Evolutionary conservation across 148 eudicot species (phyloP), one percentile per base, ranked within the genome.

Genomic region (Amaranthus hypochondriacus): DNA sequence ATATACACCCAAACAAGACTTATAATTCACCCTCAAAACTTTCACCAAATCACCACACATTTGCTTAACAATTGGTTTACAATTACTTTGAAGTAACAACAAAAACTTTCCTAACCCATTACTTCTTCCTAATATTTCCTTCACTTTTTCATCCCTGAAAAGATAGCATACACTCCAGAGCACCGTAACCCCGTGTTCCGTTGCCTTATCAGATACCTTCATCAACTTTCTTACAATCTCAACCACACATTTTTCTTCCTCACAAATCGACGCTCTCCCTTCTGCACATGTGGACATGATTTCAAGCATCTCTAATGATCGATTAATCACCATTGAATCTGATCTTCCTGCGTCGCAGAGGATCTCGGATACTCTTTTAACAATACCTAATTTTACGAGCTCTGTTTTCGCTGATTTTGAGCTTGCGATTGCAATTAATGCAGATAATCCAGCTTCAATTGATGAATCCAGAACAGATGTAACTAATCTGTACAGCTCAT

Each of bases 81-180:
- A 87, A 75, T 81, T 77, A 71, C 95, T 92, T 83, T 92, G 97
- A 92, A 92, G 85, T 71, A 92, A 80, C 69, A 92, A 67, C 86
- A 92, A 73, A 50, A 83, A 87, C 83, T 88, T 92, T 0, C 86
- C 82, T 82, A 89, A 49, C 0, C 91, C 97, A 58, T 89, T 88
- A 54, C 69, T 71, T 62, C 13, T 78, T 59, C 71, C 75, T 48
- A 76, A 88, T 39, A 71, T 70, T 51, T 81, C 91, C 72, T 73
- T 81, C 44, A 89, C 89, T 76, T 69, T 78, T 66, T 62, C 77
- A 74, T 88, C 94, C 6, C 91, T 78, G 5, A 82, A 80, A 50
- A 84, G 49, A 75, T 81, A 86, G 66, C 97, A 89, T 11, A 89
- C 83, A 79, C 91, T 85, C 90, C 95, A 90, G 5, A 92, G 66